Evolutionary conservation across 2,329 filamentous ascomycete species (phyloP), one percentile per base, ranked within the genome.

Genomic region (Neofusicoccum ribis): DNA sequence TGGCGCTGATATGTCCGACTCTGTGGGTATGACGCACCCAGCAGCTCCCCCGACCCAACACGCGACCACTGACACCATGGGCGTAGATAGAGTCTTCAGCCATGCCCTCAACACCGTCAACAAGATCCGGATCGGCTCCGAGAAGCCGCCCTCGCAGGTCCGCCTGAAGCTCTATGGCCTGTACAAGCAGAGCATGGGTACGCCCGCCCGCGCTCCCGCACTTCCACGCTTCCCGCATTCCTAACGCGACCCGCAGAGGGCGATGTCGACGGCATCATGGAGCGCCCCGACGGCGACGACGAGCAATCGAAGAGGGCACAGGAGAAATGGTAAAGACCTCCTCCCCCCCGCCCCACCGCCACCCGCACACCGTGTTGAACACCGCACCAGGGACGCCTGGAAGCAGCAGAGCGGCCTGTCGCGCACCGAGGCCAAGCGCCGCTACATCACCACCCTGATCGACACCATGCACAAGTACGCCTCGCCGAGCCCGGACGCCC

Each of bases 71-170:
- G 27, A 56, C 51, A 23, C 34, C 15, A 31, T 31, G 27, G 27
- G 27, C 27, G 27, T 58, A 98, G 95, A 99, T 82, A 91, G 95
- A 80, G 95, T 99, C 76, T 99, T 99, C 79, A 94, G 96, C 78
- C 94, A 99, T 87, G 95, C 95, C 70, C 90, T 99, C 79, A 97
- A 97, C 81, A 98, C 95, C 27, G 94, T 99, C 73, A 97, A 97
- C 80, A 96, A 96, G 80, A 96, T 99, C 72, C 94, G 95, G 75
- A 97, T 93, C 17, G 94, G 95, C 68, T 92, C 92, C 61, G 88
- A 92, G 68, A 90, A 95, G 68, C 95, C 95, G 51, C 95, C 95
- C 54, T 87, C 93, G 2, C 83, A 86, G 67, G 93, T 96, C 74
- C 90, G 95, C 65, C 84, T 99, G 71, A 91, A 91, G 66, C 90